phyloP scores from a whole-genome alignment of 257 asterid species.

The Oldenlandia corymbosa region DNA sequence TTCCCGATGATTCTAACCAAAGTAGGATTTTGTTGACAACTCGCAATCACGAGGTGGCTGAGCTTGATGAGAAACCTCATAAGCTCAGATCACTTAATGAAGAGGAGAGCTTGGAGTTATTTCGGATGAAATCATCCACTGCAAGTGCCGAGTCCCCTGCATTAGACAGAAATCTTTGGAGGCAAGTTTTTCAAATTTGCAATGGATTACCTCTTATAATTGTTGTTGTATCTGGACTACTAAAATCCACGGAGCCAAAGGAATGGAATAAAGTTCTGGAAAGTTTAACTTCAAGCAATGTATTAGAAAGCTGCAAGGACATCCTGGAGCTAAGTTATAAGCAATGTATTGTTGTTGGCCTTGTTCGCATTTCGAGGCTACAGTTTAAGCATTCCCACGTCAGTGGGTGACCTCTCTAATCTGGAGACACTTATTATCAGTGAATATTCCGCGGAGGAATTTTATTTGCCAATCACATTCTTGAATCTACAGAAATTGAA shows the following conservation, averaged over 20 bases:
- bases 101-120: background rate
- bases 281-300: background rate
- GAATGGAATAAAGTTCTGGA: background rate
- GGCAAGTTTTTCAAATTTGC: background rate
- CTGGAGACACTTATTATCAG: background rate
- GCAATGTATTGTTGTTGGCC: background rate
- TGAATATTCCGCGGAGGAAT: too few relatives aligned
- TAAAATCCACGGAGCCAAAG: background rate
- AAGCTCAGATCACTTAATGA: background rate
- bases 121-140: background rate
- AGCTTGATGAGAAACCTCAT: background rate
- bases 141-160: too few relatives aligned
- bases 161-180: background rate
- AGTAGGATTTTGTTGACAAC: conserved; percentile 4
- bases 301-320: background rate
- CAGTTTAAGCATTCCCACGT: background rate
- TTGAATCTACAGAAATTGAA: background rate
- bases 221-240: background rate
- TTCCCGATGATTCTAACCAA: background rate
- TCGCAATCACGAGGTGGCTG: background rate
- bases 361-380: background rate
- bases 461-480: background rate
- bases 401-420: background rate
- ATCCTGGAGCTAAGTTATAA: conserved; percentile 1
- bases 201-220: background rate